Evolutionary conservation across 2,329 filamentous ascomycete species (phyloP), one percentile per base, ranked within the genome.

Genomic region (Colletotrichum sp.): DNA sequence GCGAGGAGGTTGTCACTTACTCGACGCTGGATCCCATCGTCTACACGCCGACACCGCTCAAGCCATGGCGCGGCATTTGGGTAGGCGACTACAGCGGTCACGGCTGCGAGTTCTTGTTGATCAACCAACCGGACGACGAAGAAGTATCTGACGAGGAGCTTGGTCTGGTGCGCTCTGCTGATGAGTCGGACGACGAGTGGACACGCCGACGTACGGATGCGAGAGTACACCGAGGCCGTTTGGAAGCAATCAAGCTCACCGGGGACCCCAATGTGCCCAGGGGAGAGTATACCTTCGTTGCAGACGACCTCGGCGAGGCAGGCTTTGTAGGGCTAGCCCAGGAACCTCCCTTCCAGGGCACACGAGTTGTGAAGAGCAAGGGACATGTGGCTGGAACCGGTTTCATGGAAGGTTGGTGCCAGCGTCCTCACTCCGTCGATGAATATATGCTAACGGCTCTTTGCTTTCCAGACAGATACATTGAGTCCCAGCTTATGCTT

Each of bases 21-120:
- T 87, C 91, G 9, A 98, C 96, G 0, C 87, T 99, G 2, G 92
- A 95, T 59, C 91, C 92, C 5, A 86, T 86, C 4, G 85, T 94
- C n/a, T 98, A 98, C 82, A 97, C 92, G 0, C 95, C 96, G 0
- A 98, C 96, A 0, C 83, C 86, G 12, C 89, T 93, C 71, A 96
- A 96, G 82, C 96, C 96, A 0, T 98, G 93, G 88, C 92, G 95
- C 78, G 96, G 96, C 0, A 95, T 99, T 34, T 99, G 95, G 94
- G 94, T 96, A 18, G 96, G 96, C 1, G 96, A 98, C 82, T 98
- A 98, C 81, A 94, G 92, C 30, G 92, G 92, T 0, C 96, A 99
- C 80, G 96, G 96, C 1, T 96, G 94, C 83, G 96, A 99, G 83
- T 98, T 98, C 72, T 82, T 99, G 6, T 87, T 98, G 15, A 87